Conservation (phyloP, 2,329 filamentous ascomycete genomes). For the Neopestalotiopsis sp. region DNA sequence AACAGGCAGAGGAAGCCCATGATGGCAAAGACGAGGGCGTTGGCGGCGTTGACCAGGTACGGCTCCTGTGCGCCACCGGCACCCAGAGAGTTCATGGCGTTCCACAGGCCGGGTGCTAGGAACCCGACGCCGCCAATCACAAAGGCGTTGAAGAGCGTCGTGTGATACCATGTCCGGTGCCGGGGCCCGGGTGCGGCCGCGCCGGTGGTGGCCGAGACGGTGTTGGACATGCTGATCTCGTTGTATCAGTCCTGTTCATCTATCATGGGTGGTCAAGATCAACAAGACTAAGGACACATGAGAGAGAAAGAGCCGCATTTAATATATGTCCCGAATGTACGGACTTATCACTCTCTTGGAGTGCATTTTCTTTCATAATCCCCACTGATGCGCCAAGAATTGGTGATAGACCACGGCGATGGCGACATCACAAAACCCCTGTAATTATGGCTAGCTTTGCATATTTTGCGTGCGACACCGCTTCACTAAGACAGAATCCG, state of each 20-base stretch:
- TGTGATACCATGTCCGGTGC: conserved; percentile 49
- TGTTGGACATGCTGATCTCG: neutral
- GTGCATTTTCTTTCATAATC: neutral
- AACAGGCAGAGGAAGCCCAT: conserved; percentile 40
- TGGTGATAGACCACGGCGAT: conserved; percentile 9
- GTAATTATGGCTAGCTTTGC: conserved; percentile 5
- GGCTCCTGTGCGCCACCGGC: conserved; percentile 57
- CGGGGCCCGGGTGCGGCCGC: neutral
- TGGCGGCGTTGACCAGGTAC: conserved; percentile 47
- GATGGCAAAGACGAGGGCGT: conserved; percentile 40
- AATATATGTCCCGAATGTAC: neutral
- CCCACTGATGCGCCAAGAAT: conserved; percentile 13
- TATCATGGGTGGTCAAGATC: neutral
- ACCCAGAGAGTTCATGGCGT: conserved; percentile 58
- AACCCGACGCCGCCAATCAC: conserved; percentile 59
- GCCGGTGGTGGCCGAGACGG: neutral
- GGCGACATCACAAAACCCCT: conserved; percentile 10
- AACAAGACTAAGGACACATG: neutral
- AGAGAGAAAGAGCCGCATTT: neutral
- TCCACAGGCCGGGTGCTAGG: conserved; percentile 57
- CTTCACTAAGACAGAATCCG: neutral
- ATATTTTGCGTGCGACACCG: neutral
- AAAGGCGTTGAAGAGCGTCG: conserved; percentile 58
- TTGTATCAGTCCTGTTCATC: neutral
- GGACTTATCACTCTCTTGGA: neutral